phyloP scores from a whole-genome alignment of 352 stramenopile genomes.

The Globisporangium polare region DNA sequence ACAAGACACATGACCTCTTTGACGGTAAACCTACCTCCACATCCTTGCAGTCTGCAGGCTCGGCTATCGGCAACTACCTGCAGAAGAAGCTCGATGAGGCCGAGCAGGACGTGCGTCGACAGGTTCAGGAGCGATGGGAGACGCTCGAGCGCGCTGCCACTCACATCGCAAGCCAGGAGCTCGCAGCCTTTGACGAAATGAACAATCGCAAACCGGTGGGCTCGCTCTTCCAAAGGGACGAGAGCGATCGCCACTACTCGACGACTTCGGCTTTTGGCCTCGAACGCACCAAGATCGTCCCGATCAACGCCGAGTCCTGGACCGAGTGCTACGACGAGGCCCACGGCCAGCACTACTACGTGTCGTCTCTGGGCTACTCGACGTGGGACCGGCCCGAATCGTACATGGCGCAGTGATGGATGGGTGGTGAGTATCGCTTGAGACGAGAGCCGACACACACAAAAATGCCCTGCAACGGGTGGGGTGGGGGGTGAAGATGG shows the following conservation, averaged over 20 bases:
- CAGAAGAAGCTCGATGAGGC: conserved; percentile 46
- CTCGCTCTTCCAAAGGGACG: conserved; percentile 8
- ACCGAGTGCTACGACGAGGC: conserved; percentile 27
- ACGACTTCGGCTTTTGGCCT: background rate
- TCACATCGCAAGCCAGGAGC: conserved; percentile 7
- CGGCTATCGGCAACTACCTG: conserved; percentile 21
- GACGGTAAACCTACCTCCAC: background rate
- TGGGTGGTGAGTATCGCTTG: background rate
- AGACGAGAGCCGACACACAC: background rate
- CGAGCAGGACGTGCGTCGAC: conserved; percentile 24
- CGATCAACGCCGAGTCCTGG: conserved; percentile 24
- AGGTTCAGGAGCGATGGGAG: conserved; percentile 35
- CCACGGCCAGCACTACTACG: conserved; percentile 24
- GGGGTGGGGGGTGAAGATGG: background rate
- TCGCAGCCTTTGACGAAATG: background rate
- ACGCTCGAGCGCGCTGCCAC: conserved; percentile 21
- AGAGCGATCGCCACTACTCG: background rate
- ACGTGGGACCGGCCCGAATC: conserved; percentile 21
- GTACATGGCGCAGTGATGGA: background rate
- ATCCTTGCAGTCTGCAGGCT: conserved; percentile 1
- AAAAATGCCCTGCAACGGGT: background rate
- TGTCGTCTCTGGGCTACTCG: conserved; percentile 25
- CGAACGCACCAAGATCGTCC: conserved; percentile 19
- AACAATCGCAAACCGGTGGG: conserved; percentile 4
- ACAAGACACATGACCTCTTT: background rate